Conservation (phyloP, 139 green algal species). For the Micromonas pusilla region DNA sequence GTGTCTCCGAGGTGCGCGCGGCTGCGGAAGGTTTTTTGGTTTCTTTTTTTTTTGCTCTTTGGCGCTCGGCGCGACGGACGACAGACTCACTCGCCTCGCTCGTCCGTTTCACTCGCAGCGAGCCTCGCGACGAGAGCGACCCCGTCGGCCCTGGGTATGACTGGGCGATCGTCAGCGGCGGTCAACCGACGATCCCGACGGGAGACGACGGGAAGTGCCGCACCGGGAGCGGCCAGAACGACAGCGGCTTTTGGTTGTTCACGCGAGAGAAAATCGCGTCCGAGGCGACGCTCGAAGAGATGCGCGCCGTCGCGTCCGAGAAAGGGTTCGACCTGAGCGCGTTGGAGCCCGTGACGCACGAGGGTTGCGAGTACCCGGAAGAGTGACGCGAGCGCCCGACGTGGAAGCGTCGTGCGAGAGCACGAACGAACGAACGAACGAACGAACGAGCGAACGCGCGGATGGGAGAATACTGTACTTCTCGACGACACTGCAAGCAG, state of each 20-base stretch:
- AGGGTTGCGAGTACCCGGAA: slow-evolving; percentile 14
- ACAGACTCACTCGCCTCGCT: no score
- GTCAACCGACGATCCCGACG: not conserved
- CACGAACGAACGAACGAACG: no score
- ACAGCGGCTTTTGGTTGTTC: slow-evolving; percentile 18
- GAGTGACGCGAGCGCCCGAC: no score
- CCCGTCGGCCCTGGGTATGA: not conserved
- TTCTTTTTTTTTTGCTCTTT: no score
- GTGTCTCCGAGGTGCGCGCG: no score
- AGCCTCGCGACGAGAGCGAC: not conserved
- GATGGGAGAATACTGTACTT: no score
- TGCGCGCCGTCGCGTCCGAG: not conserved
- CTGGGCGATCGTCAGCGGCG: slow-evolving; percentile 18
- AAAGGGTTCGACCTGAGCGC: slow-evolving; percentile 11
- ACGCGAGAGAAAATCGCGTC: not conserved
- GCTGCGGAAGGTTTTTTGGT: no score
- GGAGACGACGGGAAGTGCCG: slow-evolving; percentile 7
- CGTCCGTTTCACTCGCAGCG: no score
- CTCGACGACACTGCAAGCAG: no score
- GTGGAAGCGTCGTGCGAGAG: no score
- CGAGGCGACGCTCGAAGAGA: not conserved
- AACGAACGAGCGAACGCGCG: no score
- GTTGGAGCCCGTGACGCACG: not conserved
- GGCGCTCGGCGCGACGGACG: no score
- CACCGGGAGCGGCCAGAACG: not conserved